Conservation (phyloP, 352 stramenopile species). For the Globisporangium parvum region DNA sequence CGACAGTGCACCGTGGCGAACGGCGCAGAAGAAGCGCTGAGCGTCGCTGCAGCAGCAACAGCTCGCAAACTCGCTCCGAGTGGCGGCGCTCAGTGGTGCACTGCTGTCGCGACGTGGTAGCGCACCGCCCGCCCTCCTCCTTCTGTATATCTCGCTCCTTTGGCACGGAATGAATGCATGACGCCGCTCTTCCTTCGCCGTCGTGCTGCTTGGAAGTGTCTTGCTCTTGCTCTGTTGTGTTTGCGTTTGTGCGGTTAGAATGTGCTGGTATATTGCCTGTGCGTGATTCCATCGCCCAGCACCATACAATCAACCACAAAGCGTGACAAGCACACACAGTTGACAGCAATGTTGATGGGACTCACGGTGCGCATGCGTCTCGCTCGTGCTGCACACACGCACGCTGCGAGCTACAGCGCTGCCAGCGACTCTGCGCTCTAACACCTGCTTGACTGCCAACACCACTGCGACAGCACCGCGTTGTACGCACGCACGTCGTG, state of each 20-base stretch:
- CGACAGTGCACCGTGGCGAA: conserved; percentile 91
- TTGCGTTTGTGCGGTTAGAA: too few relatives aligned
- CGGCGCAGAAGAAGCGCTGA: conserved; percentile 50
- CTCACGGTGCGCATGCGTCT: conserved; percentile 10
- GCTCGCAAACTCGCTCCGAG: too few relatives aligned
- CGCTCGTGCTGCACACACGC: not conserved
- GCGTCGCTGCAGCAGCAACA: not conserved
- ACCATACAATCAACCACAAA: not conserved
- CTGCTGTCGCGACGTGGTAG: too few relatives aligned
- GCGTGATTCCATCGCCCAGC: not conserved
- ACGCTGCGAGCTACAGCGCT: not conserved
- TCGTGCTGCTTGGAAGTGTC: not conserved
- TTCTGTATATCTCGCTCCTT: conserved; percentile 2
- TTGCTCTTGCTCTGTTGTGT: not conserved
- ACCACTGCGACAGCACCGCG: conserved; percentile 22
- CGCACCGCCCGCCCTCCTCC: too few relatives aligned
- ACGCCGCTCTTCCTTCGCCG: not conserved
- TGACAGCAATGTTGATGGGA: conserved; percentile 2
- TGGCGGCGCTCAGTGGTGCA: not conserved
- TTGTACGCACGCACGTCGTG: conserved; percentile 17
- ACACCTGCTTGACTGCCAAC: not conserved
- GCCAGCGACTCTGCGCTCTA: too few relatives aligned
- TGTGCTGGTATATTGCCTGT: not conserved
- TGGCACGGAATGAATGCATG: not conserved
- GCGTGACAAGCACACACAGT: not conserved